Base-by-base conservation (phyloP, 2,329 filamentous ascomycete species). In the Trichophyton verrucosum region DNA sequence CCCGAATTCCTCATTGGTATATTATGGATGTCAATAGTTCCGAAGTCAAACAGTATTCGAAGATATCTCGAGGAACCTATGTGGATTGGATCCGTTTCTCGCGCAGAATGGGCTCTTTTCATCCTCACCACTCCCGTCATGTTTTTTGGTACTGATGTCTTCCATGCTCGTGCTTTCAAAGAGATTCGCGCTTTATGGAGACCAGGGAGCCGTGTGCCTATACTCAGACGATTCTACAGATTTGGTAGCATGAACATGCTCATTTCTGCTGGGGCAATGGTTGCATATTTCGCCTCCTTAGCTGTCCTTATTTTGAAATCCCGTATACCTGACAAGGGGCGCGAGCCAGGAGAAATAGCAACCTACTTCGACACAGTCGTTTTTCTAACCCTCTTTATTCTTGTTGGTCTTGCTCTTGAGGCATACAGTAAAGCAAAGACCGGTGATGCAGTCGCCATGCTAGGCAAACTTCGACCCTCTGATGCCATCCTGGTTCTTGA, bases 161-260 rank as follows among this genome's bases (percentile, higher is more conserved):
- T 96, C 72, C 92, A 96, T 69, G 74, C 80, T 11, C 82, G 88
- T 46, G 88, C 89, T 0, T 71, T 91, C 65, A 94, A 91, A 70
- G 91, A 96, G 68, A 76, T 96, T 11, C 79, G 80, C 63, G 80
- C 85, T 0, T 78, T 96, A 64, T 96, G 91, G 91, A 81, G 87
- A 22, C 84, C 77, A 1, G 82, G 84, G 30, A 95, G 89, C 70
- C 83, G 81, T 42, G 86, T 86, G 0, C 88, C 89, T 0, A 71
- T 95, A 3, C 67, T 88, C 15, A 82, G 86, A 66, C 81, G 91
- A 13, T 91, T 96, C 69, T 90, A 91, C 72, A 85, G 88, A n/a
- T 96, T 96, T 68, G 91, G 91, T 7, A 96, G 91, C 76, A 96
- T 96, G 91, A 95, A 95, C 70, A 87, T 95, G 77, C 81, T 96